Percentiles rank a stretch among this genome's conserved stretches.
These are phyloP conservation scores for Xylaria sp. DNA, from an alignment of 2,329 filamentous ascomycete genomes.

Conservation along the genomic window DNA sequence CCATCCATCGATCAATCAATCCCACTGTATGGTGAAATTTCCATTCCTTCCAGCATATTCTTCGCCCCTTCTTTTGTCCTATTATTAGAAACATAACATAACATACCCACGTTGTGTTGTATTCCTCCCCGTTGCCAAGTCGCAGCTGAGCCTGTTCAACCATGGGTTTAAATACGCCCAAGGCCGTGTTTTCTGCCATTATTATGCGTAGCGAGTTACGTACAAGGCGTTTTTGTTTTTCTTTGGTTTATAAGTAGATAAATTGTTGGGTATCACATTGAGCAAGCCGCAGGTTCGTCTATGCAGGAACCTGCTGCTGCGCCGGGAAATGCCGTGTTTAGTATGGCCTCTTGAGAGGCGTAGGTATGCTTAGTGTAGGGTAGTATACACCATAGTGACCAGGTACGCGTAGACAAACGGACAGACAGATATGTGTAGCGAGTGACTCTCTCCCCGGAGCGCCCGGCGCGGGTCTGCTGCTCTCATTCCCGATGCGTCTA, in stretches of 20 bases:
- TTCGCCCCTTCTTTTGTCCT: constrained; percentile 2
- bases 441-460: background rate
- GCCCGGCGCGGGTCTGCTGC: constrained; percentile 10
- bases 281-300: constrained; percentile 1
- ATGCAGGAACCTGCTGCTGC: constrained; percentile 26
- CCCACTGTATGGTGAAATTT: background rate
- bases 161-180: background rate
- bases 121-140: constrained; percentile 19
- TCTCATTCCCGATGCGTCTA: constrained; percentile 8
- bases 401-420: background rate
- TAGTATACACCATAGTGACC: background rate
- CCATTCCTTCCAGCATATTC: constrained; percentile 3
- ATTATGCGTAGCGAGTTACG: background rate
- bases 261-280: constrained; percentile 7
- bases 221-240: background rate
- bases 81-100: constrained; percentile 6
- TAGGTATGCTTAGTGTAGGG: background rate
- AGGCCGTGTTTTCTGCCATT: background rate
- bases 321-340: constrained; percentile 6
- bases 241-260: background rate
- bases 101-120: constrained; percentile 14
- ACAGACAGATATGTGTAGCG: background rate
- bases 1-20: background rate
- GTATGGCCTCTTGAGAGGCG: background rate
- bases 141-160: constrained; percentile 20